Conservation (phyloP, 192 early-diverging fungal genomes). For the Tieghemiomyces parasiticus region DNA sequence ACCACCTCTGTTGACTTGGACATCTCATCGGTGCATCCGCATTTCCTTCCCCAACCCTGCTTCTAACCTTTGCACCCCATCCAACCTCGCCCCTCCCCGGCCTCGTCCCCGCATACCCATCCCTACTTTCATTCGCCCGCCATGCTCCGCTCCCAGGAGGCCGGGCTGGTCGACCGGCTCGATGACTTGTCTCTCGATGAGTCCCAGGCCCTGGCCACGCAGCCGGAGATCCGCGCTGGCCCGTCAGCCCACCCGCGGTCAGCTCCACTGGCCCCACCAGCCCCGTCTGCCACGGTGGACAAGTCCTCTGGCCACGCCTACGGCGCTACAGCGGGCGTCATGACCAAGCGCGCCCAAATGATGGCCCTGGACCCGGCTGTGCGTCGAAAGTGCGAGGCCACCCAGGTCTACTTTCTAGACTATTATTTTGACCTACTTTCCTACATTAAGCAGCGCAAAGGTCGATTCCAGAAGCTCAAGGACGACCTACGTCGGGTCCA, state of each 20-base stretch:
- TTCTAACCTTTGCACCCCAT: too few species aligned
- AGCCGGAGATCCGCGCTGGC: too few species aligned
- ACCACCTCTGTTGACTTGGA: too few species aligned
- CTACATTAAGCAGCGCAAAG: conserved; percentile 52
- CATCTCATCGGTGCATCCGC: too few species aligned
- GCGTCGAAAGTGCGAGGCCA: conserved; percentile 27
- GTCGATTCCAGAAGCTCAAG: conserved; percentile 40
- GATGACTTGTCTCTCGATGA: too few species aligned
- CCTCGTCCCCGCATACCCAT: too few species aligned
- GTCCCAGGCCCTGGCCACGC: too few species aligned
- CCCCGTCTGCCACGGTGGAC: not conserved
- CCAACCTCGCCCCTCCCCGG: too few species aligned
- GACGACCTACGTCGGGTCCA: conserved; percentile 22
- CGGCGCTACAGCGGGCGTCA: not conserved
- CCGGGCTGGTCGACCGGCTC: too few species aligned
- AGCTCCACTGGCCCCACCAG: not conserved
- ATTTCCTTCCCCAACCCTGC: too few species aligned
- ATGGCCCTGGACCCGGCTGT: conserved; percentile 18
- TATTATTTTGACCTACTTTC: conserved; percentile 71
- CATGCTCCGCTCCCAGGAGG: too few species aligned
- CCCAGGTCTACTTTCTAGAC: conserved; percentile 54
- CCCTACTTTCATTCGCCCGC: too few species aligned
- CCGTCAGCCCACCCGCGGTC: not conserved
- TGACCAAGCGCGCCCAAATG: not conserved
- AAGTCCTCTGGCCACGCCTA: not conserved